Conservation (phyloP, 495 filamentous ascomycete genomes). For the Cenococcum geophilum region DNA sequence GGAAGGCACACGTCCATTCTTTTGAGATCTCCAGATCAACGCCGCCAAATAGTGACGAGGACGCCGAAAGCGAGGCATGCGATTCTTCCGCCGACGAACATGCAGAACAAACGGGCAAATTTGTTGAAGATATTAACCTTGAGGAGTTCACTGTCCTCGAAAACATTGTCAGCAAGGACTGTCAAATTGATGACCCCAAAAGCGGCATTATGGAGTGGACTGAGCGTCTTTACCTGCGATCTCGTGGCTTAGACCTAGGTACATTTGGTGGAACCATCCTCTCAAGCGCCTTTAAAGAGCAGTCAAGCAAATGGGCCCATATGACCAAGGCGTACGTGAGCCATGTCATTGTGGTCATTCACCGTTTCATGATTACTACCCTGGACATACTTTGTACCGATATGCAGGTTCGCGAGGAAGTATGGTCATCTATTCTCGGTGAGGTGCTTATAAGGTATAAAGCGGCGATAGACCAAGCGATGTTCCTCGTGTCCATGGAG, state of each 20-base stretch:
- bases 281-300: conserved; percentile 9
- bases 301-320: conserved; percentile 13
- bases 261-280: conserved; percentile 14
- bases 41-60: too few species aligned
- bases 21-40: too few species aligned
- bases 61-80: too few species aligned
- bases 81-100: too few species aligned
- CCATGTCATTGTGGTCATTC: conserved; percentile 7
- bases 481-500: conserved; percentile 10
- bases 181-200: too few species aligned
- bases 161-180: too few species aligned
- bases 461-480: conserved; percentile 14
- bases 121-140: too few species aligned
- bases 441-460: conserved; percentile 11
- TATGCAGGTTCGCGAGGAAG: conserved; percentile 12
- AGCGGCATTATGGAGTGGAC: conserved; percentile 7
- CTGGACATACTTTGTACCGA: conserved; percentile 7
- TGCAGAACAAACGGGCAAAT: too few species aligned
- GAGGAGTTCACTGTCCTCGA: too few species aligned
- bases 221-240: neutral
- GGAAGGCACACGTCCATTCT: neutral
- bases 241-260: neutral
- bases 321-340: conserved; percentile 10
- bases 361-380: conserved; percentile 6
- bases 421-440: conserved; percentile 9